These are phyloP conservation scores for Ustulina deusta DNA, from an alignment of 2,329 filamentous ascomycete genomes.

Conservation along the genomic window DNA sequence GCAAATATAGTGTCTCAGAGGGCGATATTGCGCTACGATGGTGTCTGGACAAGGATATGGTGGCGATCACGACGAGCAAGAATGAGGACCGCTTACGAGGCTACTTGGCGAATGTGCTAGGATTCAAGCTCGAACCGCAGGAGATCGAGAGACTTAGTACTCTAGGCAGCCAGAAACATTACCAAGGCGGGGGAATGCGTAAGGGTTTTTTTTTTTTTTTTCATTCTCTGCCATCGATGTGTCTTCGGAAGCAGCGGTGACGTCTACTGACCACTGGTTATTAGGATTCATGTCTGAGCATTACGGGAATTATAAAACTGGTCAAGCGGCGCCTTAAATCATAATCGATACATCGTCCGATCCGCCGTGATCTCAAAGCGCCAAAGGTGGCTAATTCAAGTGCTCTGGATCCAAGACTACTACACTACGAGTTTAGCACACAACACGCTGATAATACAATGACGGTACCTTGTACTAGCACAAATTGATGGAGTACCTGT, in stretches of 20 bases:
- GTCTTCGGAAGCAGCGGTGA: background rate
- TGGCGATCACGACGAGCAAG: conserved; percentile 68
- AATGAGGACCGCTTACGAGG: conserved; percentile 66
- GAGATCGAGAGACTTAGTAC: conserved; percentile 68
- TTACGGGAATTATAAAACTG: conserved; percentile 32
- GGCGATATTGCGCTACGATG: conserved; percentile 68
- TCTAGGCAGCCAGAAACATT: conserved; percentile 68
- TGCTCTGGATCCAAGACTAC: background rate
- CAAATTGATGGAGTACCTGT: too few relatives aligned
- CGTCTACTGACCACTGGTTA: conserved; percentile 1
- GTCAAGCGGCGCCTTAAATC: conserved; percentile 1
- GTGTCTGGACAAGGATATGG: conserved; percentile 68
- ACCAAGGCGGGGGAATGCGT: conserved; percentile 53
- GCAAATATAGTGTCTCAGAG: conserved; percentile 67
- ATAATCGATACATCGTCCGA: background rate
- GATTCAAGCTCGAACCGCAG: conserved; percentile 67
- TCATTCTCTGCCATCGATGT: background rate
- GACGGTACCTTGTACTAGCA: too few relatives aligned
- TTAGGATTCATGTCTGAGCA: conserved; percentile 17
- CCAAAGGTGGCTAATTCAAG: background rate
- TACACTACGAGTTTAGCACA: background rate
- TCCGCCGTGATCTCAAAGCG: background rate
- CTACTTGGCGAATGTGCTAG: conserved; percentile 60
- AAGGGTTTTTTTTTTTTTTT: background rate
- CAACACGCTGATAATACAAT: background rate